These are phyloP conservation scores for Trypanosoma vivax DNA, from an alignment of 208 protist genomes.

Conservation along the genomic window DNA sequence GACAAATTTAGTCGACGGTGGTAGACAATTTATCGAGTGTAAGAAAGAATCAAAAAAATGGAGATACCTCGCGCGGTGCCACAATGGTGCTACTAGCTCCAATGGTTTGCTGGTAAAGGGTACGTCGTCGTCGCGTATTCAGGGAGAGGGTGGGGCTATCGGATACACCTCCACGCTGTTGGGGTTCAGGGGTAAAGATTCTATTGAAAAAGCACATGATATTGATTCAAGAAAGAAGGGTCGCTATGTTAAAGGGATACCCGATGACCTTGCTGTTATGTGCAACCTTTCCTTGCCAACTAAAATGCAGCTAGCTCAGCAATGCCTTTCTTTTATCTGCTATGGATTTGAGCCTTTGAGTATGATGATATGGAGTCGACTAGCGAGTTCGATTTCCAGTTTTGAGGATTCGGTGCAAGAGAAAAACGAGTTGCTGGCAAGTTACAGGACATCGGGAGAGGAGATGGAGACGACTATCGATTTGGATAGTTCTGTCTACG, in stretches of 20 bases:
- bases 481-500: slow-evolving; percentile 45
- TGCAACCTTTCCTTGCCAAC: slow-evolving; percentile 70
- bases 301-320: slow-evolving; percentile 72
- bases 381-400: slow-evolving; percentile 27
- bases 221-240: slow-evolving; percentile 73
- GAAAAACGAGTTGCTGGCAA: slow-evolving; percentile 49
- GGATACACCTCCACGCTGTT: slow-evolving; percentile 66
- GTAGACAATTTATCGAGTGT: slow-evolving; percentile 54
- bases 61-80: slow-evolving; percentile 57
- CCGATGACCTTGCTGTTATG: slow-evolving; percentile 35
- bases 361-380: slow-evolving; percentile 43
- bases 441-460: slow-evolving; percentile 60
- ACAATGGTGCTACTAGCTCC: slow-evolving; percentile 72
- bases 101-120: slow-evolving; percentile 69
- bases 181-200: slow-evolving; percentile 56
- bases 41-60: slow-evolving; percentile 65
- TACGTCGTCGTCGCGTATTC: slow-evolving; percentile 12
- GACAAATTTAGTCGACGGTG: slow-evolving; percentile 29
- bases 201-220: slow-evolving; percentile 65
- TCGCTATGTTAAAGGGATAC: slow-evolving; percentile 74
- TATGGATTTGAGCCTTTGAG: slow-evolving; percentile 80
- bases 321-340: slow-evolving; percentile 70
- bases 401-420: slow-evolving; percentile 58
- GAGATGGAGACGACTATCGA: slow-evolving; percentile 48
- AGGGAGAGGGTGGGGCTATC: slow-evolving; percentile 31